A percentile compares a stretch with the other conserved stretches of the same genome.
Conservation (phyloP, 163 green algal species). For the Scenedesmus sp. region DNA sequence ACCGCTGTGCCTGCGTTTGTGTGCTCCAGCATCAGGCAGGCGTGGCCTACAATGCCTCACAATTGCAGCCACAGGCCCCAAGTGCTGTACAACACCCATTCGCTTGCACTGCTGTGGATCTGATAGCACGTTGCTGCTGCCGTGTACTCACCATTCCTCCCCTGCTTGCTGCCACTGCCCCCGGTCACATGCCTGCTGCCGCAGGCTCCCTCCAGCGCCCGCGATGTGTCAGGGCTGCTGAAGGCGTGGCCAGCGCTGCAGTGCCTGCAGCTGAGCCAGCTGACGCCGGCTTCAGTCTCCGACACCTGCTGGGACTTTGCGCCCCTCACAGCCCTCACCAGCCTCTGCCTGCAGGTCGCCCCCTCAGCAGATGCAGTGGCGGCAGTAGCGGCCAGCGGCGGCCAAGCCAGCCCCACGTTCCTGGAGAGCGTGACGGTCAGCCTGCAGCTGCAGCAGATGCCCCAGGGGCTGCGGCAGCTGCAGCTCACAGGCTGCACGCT, state of each 20-base stretch:
- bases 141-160: neutral
- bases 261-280: neutral
- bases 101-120: too few relatives aligned
- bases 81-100: too few relatives aligned
- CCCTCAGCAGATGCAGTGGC: neutral
- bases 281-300: neutral
- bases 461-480: neutral
- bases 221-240: neutral
- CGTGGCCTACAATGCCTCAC: too few relatives aligned
- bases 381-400: neutral
- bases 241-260: neutral
- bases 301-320: neutral
- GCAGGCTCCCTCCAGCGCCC: neutral
- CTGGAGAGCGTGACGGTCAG: neutral
- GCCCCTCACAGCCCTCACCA: slow-evolving; percentile 11
- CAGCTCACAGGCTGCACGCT: slow-evolving; percentile 9
- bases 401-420: neutral
- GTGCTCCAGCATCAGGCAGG: too few relatives aligned
- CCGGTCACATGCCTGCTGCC: neutral
- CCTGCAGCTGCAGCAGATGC: neutral
- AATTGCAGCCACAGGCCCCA: too few relatives aligned
- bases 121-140: too few relatives aligned
- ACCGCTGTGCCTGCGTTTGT: neutral
- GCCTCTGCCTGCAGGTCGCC: slow-evolving; percentile 6
- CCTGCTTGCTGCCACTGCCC: neutral